Evolutionary conservation across 2,329 filamentous ascomycete genomes (phyloP), one percentile per base, ranked within the genome.

Genomic region (Ustilaginoidea virens): DNA sequence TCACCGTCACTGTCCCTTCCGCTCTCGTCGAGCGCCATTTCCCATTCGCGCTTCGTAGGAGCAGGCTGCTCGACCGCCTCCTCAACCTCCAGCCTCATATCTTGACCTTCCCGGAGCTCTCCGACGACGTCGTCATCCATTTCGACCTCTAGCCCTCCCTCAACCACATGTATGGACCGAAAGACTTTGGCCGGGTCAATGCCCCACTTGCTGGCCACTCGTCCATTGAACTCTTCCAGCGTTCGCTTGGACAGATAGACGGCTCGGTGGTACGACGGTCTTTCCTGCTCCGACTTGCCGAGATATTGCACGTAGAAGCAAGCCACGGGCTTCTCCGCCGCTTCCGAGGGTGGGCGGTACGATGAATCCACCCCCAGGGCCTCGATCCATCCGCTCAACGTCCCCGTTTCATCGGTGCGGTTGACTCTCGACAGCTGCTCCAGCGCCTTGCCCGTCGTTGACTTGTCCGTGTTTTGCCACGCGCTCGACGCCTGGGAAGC

Each of bases 121-220:
- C 69, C 69, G 18, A 96, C 71, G 27, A 92, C 76, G 37, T 94
- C 85, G 45, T 96, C 85, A 44, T 96, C 90, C 42, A 96, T 68
- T 45, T 92, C 72, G 31, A 96, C 74, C 43, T 85, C 74, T 2
- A 94, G 56, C 0, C 83, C 83, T 38, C 74, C 74, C 10, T 74
- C 63, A 23, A 81, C 76, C 30, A 85, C 61, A 33, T 74, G 80
- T 4, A 92, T 61, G 1, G 76, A 75, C 20, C 79, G 74, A 1
- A 74, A 58, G 6, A 94, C 70, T 35, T 69, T 72, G 3, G 66
- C 65, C 1, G 79, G 62, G 36, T 94, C 81, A 27, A 96, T 61
- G 12, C 74, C 69, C 61, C 80, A 90, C 53, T 96, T 96, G 31
- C 65, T 56, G 3, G 81, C 75, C 13, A 94, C 70, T 24, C 72